These are phyloP conservation scores for Oryza officinalis DNA, from an alignment of 176 grass and related monocot species.

Conservation along the genomic window DNA sequence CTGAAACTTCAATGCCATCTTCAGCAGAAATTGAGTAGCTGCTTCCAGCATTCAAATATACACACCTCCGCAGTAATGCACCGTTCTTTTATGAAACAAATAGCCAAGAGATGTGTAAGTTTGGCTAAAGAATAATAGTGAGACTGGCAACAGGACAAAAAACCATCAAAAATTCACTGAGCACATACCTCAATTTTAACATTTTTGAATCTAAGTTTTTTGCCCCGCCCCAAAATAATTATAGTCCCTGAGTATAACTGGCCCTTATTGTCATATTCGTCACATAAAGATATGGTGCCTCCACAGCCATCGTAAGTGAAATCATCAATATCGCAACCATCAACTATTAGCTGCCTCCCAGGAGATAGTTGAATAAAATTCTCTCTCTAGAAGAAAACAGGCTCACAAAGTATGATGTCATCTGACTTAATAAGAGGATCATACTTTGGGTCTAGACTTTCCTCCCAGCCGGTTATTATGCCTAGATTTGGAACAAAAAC, in stretches of 20 bases:
- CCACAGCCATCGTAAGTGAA: conserved; percentile 94
- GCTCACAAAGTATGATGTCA: conserved; percentile 78
- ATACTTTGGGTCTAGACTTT: conserved; percentile 76
- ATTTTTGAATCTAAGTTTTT: conserved; percentile 91
- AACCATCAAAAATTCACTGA: conserved; percentile 15
- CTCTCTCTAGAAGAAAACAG: conserved; percentile 74
- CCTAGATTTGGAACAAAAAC: conserved; percentile 90
- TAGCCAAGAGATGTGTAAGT: conserved; percentile 23
- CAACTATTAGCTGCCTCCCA: conserved; percentile 90
- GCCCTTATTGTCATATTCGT: conserved; percentile 77
- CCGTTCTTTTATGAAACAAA: conserved; percentile 65
- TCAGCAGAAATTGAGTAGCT: conserved; percentile 81
- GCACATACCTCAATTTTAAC: conserved; percentile 93
- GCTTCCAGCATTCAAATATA: conserved; percentile 84
- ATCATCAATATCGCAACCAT: conserved; percentile 76
- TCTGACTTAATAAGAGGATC: conserved; percentile 78
- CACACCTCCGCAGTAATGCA: conserved; percentile 73
- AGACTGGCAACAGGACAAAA: conserved; percentile 9
- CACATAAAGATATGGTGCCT: conserved; percentile 81
- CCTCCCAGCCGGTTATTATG: conserved; percentile 84
- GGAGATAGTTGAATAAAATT: conserved; percentile 77
- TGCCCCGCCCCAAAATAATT: conserved; percentile 79
- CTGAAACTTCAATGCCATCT: conserved; percentile 87
- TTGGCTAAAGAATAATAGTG: background rate
- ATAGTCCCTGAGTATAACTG: conserved; percentile 68